Conservation (phyloP, 805 yeast genomes). For the Diddensiella caesifluorescens region DNA sequence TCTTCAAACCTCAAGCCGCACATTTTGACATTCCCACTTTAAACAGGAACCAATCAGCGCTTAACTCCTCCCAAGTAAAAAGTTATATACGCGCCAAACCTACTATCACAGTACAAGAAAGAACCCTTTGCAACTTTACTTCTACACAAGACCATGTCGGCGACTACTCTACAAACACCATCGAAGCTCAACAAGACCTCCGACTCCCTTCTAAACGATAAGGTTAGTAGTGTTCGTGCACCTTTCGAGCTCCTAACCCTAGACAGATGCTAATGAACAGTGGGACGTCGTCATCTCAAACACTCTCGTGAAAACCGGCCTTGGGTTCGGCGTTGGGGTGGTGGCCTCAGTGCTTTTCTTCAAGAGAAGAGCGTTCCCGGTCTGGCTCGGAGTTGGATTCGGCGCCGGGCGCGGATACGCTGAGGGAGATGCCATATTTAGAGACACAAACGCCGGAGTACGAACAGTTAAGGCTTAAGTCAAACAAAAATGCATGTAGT, state of each 20-base stretch:
- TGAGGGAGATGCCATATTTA: conserved; percentile 96
- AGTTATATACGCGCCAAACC: no score
- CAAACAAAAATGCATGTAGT: not conserved
- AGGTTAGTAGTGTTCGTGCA: conserved; percentile 26
- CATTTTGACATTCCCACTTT: no score
- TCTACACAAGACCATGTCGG: no score
- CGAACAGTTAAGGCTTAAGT: conserved; percentile 29
- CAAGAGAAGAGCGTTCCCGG: conserved; percentile 95
- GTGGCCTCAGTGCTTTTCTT: conserved; percentile 84
- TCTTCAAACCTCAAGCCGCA: no score
- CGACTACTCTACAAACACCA: no score
- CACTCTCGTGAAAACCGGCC: conserved; percentile 87
- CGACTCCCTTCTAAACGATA: conserved; percentile 34
- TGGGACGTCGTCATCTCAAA: conserved; percentile 98
- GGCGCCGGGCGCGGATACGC: conserved; percentile 98
- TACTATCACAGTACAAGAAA: no score
- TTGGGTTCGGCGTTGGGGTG: conserved; percentile 96
- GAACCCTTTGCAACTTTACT: no score
- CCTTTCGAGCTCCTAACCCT: not conserved
- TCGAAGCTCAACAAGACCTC: no score
- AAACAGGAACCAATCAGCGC: no score
- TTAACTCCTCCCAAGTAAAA: no score
- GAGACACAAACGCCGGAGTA: conserved; percentile 37
- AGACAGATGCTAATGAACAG: conserved; percentile 20
- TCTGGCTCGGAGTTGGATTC: conserved; percentile 94